Evolutionary conservation across 352 stramenopile genomes (phyloP).

Genomic region (Pythium myriotylum): DNA sequence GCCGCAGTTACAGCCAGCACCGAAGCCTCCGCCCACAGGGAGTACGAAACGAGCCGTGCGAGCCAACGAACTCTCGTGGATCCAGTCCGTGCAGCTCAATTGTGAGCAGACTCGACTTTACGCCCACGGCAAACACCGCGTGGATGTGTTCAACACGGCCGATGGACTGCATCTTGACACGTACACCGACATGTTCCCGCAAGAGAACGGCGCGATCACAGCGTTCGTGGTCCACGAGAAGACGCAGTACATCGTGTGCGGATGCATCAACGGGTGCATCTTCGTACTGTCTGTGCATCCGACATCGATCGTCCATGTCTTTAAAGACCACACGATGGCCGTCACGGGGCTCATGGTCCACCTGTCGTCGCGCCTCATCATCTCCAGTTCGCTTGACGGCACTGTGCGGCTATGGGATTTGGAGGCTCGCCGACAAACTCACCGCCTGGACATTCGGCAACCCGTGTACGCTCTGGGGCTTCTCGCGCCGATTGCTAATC

Average conservation of each 20-base stretch:
- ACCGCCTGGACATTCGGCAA: conserved; percentile 58
- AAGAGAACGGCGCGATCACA: conserved; percentile 59
- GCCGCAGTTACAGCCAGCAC: neutral
- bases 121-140: conserved; percentile 45
- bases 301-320: conserved; percentile 57
- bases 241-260: conserved; percentile 67
- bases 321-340: conserved; percentile 68
- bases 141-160: conserved; percentile 56
- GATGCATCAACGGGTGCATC: conserved; percentile 58
- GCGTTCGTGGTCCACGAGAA: conserved; percentile 68
- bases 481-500: conserved; percentile 37
- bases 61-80: conserved; percentile 34
- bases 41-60: no score
- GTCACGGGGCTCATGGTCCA: conserved; percentile 62
- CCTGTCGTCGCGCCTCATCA: conserved; percentile 47
- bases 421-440: conserved; percentile 58
- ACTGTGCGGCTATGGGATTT: conserved; percentile 71
- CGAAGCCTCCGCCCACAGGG: neutral
- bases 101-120: conserved; percentile 45
- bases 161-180: conserved; percentile 57
- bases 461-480: conserved; percentile 49
- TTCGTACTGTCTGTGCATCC: conserved; percentile 61
- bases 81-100: conserved; percentile 55
- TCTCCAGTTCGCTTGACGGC: conserved; percentile 75
- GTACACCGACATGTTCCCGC: conserved; percentile 51